These are phyloP conservation scores for Lactarius vividus DNA, from an alignment of 768 basidiomycete genomes.

Conservation along the genomic window DNA sequence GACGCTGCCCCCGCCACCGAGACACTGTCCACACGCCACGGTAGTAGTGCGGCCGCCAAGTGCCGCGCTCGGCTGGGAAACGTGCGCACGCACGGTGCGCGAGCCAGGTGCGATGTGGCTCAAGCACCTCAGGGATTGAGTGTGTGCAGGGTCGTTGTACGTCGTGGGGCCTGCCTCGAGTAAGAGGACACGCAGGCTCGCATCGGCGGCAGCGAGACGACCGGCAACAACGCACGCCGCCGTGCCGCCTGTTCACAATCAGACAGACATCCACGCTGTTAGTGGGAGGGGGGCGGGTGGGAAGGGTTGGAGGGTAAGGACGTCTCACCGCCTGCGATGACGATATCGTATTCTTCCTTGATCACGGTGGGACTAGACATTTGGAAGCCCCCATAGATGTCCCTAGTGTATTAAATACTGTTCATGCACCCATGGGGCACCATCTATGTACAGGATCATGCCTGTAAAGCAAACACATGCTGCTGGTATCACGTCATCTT, in stretches of 20 bases:
- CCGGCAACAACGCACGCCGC: slow-evolving; percentile 56
- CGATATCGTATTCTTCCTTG: slow-evolving; percentile 18
- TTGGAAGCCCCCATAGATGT: no score
- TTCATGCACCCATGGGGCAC: no score
- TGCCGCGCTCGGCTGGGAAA: slow-evolving; percentile 40
- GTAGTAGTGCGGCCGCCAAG: slow-evolving; percentile 44
- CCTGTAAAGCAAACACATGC: no score
- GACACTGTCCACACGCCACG: slow-evolving; percentile 46
- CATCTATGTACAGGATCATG: no score
- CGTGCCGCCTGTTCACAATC: slow-evolving; percentile 38
- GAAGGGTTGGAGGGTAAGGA: background rate
- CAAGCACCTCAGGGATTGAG: slow-evolving; percentile 53
- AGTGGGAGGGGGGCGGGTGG: background rate
- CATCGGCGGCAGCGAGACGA: slow-evolving; percentile 52
- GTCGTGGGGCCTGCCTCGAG: slow-evolving; percentile 59
- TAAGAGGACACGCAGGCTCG: slow-evolving; percentile 54
- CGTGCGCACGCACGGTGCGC: slow-evolving; percentile 46
- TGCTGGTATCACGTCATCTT: no score
- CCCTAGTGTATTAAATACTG: no score
- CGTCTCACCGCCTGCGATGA: slow-evolving; percentile 28
- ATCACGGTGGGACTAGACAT: background rate
- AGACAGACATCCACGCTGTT: background rate
- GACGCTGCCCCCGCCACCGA: slow-evolving; percentile 63
- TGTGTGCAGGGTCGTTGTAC: slow-evolving; percentile 44
- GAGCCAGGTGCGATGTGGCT: slow-evolving; percentile 40